Conservation (phyloP, 2,329 filamentous ascomycete species). For the Nigrograna mackinnonii region DNA sequence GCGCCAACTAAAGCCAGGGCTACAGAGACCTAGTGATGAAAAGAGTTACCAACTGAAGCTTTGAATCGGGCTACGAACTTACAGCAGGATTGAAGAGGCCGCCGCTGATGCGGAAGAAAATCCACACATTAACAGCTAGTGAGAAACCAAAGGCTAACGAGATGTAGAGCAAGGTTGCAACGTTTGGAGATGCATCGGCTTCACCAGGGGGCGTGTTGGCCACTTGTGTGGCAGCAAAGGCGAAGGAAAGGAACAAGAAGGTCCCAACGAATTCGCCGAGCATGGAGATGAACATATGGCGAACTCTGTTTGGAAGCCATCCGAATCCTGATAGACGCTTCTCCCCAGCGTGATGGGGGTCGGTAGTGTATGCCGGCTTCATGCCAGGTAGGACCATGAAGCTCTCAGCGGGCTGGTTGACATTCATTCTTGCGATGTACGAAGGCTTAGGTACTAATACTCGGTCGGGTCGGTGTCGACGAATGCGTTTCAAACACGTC, state of each 20-base stretch:
- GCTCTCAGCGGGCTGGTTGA: slow-evolving; percentile 36
- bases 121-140: slow-evolving; percentile 44
- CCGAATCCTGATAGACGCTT: slow-evolving; percentile 41
- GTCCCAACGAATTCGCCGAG: slow-evolving; percentile 47
- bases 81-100: slow-evolving; percentile 45
- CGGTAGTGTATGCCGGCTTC: slow-evolving; percentile 35
- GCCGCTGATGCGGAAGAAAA: slow-evolving; percentile 44
- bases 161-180: slow-evolving; percentile 37
- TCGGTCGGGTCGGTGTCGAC: slow-evolving; percentile 10
- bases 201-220: slow-evolving; percentile 35
- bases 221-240: slow-evolving; percentile 42
- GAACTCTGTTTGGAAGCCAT: slow-evolving; percentile 48
- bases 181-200: slow-evolving; percentile 22
- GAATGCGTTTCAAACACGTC: slow-evolving; percentile 28
- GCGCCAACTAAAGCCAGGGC: slow-evolving; percentile 53
- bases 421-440: slow-evolving; percentile 38
- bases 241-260: slow-evolving; percentile 45
- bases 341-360: slow-evolving; percentile 38
- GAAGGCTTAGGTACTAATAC: slow-evolving; percentile 14
- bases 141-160: slow-evolving; percentile 41
- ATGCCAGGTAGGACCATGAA: slow-evolving; percentile 44
- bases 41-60: too few relatives aligned
- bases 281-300: slow-evolving; percentile 51
- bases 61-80: too few relatives aligned
- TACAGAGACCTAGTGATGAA: slow-evolving; percentile 53